Percentiles rank a stretch among this genome's conserved stretches.
Evolutionary conservation across 106 monocot species (phyloP).

Genomic region (Agapanthus africanus): DNA sequence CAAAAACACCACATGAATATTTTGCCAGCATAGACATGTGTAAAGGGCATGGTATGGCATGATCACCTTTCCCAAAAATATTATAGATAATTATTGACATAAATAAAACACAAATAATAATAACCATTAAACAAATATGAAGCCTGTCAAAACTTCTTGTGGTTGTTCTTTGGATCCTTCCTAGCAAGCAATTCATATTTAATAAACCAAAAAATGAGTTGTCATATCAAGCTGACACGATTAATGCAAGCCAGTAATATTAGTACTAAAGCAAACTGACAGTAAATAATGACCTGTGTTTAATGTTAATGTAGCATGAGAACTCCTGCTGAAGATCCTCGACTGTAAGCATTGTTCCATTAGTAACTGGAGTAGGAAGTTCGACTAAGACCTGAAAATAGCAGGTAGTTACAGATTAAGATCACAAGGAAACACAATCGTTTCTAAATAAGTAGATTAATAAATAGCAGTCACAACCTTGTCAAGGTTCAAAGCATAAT

Average conservation of each 20-base stretch:
- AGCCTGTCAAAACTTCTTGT: constrained; percentile 2
- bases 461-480: constrained; percentile 31
- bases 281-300: constrained; percentile 67
- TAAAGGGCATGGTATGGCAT: no score
- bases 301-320: constrained; percentile 78
- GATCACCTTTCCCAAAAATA: no score
- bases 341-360: constrained; percentile 69
- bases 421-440: not conserved
- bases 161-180: not conserved
- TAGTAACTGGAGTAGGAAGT: constrained; percentile 75
- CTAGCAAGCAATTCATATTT: not conserved
- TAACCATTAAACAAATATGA: not conserved
- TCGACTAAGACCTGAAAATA: constrained; percentile 60
- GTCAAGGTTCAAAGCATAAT: constrained; percentile 75
- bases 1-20: no score
- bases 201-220: not conserved
- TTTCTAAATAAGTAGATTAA: not conserved
- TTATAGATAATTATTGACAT: no score
- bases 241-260: not conserved
- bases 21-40: no score
- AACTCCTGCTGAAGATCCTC: constrained; percentile 93
- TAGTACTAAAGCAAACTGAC: not conserved
- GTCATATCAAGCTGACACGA: not conserved
- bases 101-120: not conserved
- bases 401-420: not conserved